A percentile compares a stretch with the other conserved stretches of the same genome.
Evolutionary conservation across 1,284 basidiomycete species (phyloP).

Genomic region (Moesziomyces globuligerus): DNA sequence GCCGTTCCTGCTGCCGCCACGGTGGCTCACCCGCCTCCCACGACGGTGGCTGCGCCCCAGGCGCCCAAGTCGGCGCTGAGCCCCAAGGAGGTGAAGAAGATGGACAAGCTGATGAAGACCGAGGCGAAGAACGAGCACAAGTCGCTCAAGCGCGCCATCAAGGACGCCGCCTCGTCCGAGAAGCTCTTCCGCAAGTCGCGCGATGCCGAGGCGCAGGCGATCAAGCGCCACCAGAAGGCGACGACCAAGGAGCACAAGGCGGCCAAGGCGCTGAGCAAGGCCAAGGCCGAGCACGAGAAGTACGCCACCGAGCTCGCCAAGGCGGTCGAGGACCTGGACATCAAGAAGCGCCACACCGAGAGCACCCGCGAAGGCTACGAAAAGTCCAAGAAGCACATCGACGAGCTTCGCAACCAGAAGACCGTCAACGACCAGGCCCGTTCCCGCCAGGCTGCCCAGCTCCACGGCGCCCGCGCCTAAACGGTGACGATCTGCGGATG

Average conservation of each 20-base stretch:
- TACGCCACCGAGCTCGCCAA: slow-evolving; percentile 50
- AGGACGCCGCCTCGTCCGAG: slow-evolving; percentile 52
- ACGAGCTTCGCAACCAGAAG: slow-evolving; percentile 53
- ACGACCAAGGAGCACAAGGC: slow-evolving; percentile 58
- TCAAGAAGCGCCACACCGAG: slow-evolving; percentile 60
- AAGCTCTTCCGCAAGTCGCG: slow-evolving; percentile 58
- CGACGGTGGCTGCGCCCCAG: slow-evolving; percentile 20
- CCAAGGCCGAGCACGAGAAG: slow-evolving; percentile 56
- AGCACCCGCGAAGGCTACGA: slow-evolving; percentile 49
- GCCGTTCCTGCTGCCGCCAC: slow-evolving; percentile 7
- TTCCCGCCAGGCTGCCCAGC: slow-evolving; percentile 32
- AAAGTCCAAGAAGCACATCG: slow-evolving; percentile 50
- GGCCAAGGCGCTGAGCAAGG: slow-evolving; percentile 53
- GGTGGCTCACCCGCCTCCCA: slow-evolving; percentile 22
- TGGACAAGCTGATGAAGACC: slow-evolving; percentile 60
- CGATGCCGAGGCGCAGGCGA: slow-evolving; percentile 54
- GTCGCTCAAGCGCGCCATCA: slow-evolving; percentile 55
- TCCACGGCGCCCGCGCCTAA: slow-evolving; percentile 31
- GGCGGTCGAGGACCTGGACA: slow-evolving; percentile 58
- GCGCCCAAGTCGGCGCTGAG: slow-evolving; percentile 36
- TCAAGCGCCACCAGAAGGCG: slow-evolving; percentile 58
- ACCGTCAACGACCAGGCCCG: slow-evolving; percentile 53
- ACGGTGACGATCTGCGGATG: background rate
- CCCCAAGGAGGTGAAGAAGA: slow-evolving; percentile 59
- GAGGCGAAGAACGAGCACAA: slow-evolving; percentile 62